phyloP scores from a whole-genome alignment of 75 land plant species.

The Selaginella moellendorffii region DNA sequence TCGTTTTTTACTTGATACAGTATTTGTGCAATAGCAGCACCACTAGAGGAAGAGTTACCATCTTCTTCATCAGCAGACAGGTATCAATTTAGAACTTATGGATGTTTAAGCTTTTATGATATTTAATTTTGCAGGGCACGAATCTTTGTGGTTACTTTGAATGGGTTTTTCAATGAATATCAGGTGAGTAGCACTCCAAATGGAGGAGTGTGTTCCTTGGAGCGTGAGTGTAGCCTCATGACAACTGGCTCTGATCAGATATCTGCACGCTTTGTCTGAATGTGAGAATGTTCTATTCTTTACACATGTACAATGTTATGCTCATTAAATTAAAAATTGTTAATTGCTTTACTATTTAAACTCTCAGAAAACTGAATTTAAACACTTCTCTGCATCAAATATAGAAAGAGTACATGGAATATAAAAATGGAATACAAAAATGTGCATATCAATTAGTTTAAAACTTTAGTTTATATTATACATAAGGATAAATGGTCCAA shows the following conservation, averaged over 20 bases:
- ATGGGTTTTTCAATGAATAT: conserved; percentile 53
- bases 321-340: no score
- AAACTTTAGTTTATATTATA: no score
- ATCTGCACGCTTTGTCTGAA: conserved; percentile 24
- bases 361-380: no score
- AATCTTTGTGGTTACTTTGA: conserved; percentile 30
- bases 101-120: background rate
- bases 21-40: conserved; percentile 20
- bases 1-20: no score
- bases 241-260: conserved; percentile 22
- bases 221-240: conserved; percentile 44
- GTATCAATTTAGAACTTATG: background rate
- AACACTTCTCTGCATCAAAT: no score
- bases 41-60: conserved; percentile 13
- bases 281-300: no score
- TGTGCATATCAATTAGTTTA: no score
- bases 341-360: no score
- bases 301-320: no score
- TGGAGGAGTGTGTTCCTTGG: conserved; percentile 33
- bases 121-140: conserved; percentile 33
- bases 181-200: conserved; percentile 17
- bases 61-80: conserved; percentile 20
- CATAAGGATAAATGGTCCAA: no score
- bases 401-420: no score
- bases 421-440: no score